phyloP scores from a whole-genome alignment of 768 basidiomycete genomes.

The Crassisporium funariophilum region DNA sequence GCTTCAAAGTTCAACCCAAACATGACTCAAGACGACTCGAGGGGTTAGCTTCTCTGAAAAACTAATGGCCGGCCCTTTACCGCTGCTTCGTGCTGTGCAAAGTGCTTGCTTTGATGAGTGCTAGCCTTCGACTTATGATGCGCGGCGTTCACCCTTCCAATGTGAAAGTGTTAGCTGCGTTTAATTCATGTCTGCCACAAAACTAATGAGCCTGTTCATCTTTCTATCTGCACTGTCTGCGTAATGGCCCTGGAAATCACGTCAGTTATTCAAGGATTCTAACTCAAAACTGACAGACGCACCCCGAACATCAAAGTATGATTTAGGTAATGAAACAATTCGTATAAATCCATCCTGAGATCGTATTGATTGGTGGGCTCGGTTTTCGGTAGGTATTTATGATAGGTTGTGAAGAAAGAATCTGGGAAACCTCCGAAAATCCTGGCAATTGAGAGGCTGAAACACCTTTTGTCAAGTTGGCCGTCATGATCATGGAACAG shows the following conservation, averaged over 20 bases:
- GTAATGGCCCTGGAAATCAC: conserved; percentile 47
- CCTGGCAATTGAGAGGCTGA: conserved; percentile 72
- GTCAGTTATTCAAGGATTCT: neutral
- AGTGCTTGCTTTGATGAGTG: no score
- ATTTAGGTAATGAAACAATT: conserved; percentile 82
- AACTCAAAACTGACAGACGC: conserved; percentile 30
- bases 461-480: neutral
- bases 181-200: no score
- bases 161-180: no score
- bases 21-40: no score
- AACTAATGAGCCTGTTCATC: conserved; percentile 31
- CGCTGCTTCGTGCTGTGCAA: no score
- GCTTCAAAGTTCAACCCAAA: no score
- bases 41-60: no score
- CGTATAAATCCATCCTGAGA: conserved; percentile 67
- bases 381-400: conserved; percentile 60
- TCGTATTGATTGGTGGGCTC: conserved; percentile 67
- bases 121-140: no score
- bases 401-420: conserved; percentile 67
- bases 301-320: conserved; percentile 82
- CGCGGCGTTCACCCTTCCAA: no score
- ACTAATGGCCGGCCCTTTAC: no score
- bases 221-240: conserved; percentile 54
- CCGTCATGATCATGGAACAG: neutral
- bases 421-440: conserved; percentile 78